Conservation (phyloP, 2,329 filamentous ascomycete species). For the Trichoderma polysporum region DNA sequence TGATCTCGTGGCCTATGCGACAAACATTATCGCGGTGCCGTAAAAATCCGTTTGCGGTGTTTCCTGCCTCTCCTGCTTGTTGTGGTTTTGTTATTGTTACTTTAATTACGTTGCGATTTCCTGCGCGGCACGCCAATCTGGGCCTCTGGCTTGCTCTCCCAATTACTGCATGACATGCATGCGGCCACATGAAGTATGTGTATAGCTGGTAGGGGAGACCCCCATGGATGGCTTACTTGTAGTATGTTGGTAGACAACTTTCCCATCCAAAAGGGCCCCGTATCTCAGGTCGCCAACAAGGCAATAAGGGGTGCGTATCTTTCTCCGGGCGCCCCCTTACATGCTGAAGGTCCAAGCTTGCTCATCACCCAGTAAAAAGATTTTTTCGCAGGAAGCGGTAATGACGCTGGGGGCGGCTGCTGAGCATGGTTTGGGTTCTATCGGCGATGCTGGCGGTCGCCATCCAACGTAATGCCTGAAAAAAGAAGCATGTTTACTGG, state of each 20-base stretch:
- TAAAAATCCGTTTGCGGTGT: not conserved
- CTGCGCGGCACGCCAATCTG: not conserved
- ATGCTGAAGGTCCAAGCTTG: not conserved
- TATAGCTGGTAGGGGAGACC: not conserved
- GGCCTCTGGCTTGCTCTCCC: slow-evolving; percentile 13
- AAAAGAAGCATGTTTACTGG: not conserved
- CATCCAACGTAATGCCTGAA: not conserved
- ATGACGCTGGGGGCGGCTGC: not conserved
- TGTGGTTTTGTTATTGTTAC: not conserved
- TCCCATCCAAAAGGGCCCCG: not conserved
- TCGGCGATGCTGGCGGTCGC: not conserved
- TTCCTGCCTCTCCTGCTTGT: not conserved
- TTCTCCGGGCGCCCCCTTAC: not conserved
- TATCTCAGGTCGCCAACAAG: slow-evolving; percentile 9
- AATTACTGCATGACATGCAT: slow-evolving; percentile 27
- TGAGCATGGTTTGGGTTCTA: not conserved
- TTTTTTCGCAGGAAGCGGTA: not conserved
- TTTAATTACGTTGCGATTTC: not conserved
- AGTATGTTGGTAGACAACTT: not conserved
- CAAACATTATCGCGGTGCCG: not conserved
- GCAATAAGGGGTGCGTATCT: slow-evolving; percentile 2
- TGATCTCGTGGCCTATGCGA: slow-evolving; percentile 7
- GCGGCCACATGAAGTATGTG: slow-evolving; percentile 21
- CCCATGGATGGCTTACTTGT: not conserved
- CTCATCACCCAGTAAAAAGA: not conserved